Percentiles rank a stretch among this genome's conserved stretches.
Evolutionary conservation across 148 eudicot species (phyloP).

Genomic region (Rhododendron griersonianum): DNA sequence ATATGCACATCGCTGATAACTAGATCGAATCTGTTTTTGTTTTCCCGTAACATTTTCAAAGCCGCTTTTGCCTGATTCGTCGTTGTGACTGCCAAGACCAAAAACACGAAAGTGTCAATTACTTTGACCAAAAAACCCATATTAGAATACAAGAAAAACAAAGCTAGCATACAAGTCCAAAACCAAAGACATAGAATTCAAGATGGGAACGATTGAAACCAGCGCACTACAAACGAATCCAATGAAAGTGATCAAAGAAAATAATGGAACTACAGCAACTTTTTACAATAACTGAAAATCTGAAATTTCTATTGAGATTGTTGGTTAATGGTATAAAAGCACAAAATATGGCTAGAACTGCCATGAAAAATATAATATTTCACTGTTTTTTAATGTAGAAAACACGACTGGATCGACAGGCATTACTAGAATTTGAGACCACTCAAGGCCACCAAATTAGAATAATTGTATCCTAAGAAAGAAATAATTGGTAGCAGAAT

Average conservation of each 20-base stretch:
- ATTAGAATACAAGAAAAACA: background rate
- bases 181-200: background rate
- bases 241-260: background rate
- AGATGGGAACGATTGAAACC: background rate
- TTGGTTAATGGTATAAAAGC: background rate
- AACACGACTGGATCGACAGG: background rate
- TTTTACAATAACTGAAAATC: background rate
- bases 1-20: slow-evolving; percentile 79
- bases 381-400: background rate
- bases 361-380: background rate
- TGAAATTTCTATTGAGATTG: background rate
- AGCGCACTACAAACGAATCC: background rate
- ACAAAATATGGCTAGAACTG: background rate
- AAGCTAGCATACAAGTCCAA: background rate
- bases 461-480: background rate
- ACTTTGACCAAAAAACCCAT: background rate
- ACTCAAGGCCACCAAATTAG: background rate
- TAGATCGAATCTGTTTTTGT: slow-evolving; percentile 55
- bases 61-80: slow-evolving; percentile 56
- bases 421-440: background rate
- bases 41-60: slow-evolving; percentile 59
- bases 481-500: background rate
- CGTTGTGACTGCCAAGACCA: slow-evolving; percentile 55
- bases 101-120: background rate
- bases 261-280: background rate